phyloP scores from a whole-genome alignment of 169 alveolate species.

The Cyclospora cayetanensis region DNA sequence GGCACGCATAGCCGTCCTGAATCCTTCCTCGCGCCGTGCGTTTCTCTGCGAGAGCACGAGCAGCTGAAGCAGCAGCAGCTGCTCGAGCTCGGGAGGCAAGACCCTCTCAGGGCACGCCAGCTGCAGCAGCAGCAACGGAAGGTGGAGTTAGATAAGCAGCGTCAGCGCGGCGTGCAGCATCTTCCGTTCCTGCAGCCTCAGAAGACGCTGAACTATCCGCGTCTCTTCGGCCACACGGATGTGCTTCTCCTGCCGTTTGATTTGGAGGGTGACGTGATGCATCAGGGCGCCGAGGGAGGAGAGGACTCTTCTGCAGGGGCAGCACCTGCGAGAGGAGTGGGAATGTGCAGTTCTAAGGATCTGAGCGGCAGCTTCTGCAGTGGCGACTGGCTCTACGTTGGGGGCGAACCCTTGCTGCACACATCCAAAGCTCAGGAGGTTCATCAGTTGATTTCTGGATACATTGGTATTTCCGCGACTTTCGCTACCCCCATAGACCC shows the following conservation, averaged over 20 bases:
- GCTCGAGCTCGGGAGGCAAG: constrained; percentile 7
- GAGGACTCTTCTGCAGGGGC: neutral
- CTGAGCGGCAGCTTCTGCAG: neutral
- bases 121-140: constrained; percentile 30
- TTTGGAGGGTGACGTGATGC: constrained; percentile 19
- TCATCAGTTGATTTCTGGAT: neutral
- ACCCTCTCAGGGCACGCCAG: constrained; percentile 51
- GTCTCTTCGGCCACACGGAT: constrained; percentile 36
- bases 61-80: constrained; percentile 28
- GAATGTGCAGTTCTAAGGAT: neutral
- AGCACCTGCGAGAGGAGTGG: neutral
- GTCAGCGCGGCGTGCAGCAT: neutral
- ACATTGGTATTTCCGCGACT: neutral
- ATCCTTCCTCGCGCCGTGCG: neutral
- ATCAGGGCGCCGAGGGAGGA: neutral
- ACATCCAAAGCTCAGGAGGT: neutral
- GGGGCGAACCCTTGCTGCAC: constrained; percentile 31
- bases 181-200: neutral
- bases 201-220: neutral
- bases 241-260: constrained; percentile 54
- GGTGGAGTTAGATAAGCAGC: constrained; percentile 21
- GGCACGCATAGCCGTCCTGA: neutral
- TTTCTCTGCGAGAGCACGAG: neutral
- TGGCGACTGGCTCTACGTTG: neutral
- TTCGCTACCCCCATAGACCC: constrained; percentile 53